phyloP scores from a whole-genome alignment of 192 early-diverging fungal genomes.

The Umbelopsis sp. region DNA sequence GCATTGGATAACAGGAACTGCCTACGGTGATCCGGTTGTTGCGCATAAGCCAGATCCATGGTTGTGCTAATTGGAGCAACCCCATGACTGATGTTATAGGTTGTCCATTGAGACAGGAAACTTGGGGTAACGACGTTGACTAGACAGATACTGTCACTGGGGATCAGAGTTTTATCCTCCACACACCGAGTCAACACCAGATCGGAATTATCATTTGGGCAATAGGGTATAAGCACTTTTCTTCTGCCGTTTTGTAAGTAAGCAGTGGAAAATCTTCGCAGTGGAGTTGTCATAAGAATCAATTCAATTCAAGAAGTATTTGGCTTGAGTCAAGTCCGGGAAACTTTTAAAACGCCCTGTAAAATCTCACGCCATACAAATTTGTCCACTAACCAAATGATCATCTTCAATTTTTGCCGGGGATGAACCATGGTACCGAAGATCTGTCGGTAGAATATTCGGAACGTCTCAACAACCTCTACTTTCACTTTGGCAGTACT shows the following conservation, averaged over 20 bases:
- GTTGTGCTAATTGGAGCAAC: neutral
- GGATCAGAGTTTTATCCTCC: neutral
- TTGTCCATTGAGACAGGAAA: neutral
- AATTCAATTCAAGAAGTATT: neutral
- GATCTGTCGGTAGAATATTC: slow-evolving; percentile 6
- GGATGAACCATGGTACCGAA: slow-evolving; percentile 13
- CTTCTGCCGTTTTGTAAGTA: slow-evolving; percentile 11
- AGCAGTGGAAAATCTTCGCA: slow-evolving; percentile 10
- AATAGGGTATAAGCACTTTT: slow-evolving; percentile 14
- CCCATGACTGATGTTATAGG: neutral
- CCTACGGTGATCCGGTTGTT: neutral
- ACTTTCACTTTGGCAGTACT: neutral
- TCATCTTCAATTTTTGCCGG: neutral
- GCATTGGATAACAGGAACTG: slow-evolving; percentile 2
- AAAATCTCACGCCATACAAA: slow-evolving; percentile 13
- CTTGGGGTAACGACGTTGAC: slow-evolving; percentile 9
- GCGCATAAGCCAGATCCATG: neutral
- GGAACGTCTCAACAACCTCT: neutral
- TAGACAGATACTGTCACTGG: slow-evolving; percentile 7
- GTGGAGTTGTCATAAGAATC: neutral
- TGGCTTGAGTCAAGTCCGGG: neutral
- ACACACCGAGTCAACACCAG: neutral
- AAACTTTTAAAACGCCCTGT: neutral
- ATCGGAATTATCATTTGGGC: slow-evolving; percentile 2
- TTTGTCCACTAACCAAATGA: neutral